Conservation (phyloP, 2,329 filamentous ascomycete species). For the Coniella lustricola region DNA sequence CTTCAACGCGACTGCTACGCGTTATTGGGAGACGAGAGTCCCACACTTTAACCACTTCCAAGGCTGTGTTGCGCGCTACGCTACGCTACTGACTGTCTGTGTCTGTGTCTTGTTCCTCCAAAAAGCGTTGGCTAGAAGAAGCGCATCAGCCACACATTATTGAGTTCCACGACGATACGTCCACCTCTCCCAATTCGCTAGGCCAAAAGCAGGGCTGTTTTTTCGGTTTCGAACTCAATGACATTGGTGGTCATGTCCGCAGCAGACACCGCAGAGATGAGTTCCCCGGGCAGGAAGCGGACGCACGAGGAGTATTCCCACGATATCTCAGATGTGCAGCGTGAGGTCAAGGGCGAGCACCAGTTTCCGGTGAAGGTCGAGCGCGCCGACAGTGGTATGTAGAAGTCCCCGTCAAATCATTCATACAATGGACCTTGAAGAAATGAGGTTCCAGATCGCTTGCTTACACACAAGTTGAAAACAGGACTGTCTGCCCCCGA, state of each 20-base stretch:
- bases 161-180: too few species aligned
- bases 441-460: background rate
- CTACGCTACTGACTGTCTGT: too few species aligned
- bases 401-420: background rate
- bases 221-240: slow-evolving; percentile 34
- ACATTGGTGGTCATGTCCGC: slow-evolving; percentile 40
- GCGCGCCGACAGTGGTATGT: too few species aligned
- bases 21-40: background rate
- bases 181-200: background rate
- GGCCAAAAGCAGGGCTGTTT: background rate
- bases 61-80: too few species aligned
- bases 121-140: too few species aligned
- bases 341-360: too few species aligned
- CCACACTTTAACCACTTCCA: too few species aligned
- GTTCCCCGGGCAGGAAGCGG: slow-evolving; percentile 36
- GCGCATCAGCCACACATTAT: too few species aligned
- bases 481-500: slow-evolving; percentile 15
- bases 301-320: slow-evolving; percentile 39
- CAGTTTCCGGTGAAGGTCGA: slow-evolving; percentile 18
- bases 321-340: slow-evolving; percentile 12
- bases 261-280: slow-evolving; percentile 41
- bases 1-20: slow-evolving; percentile 3
- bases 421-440: slow-evolving; percentile 6
- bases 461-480: background rate
- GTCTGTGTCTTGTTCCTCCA: too few species aligned